These are phyloP conservation scores for Ophiostoma piceae DNA, from an alignment of 2,329 filamentous ascomycete species.

Conservation along the genomic window DNA sequence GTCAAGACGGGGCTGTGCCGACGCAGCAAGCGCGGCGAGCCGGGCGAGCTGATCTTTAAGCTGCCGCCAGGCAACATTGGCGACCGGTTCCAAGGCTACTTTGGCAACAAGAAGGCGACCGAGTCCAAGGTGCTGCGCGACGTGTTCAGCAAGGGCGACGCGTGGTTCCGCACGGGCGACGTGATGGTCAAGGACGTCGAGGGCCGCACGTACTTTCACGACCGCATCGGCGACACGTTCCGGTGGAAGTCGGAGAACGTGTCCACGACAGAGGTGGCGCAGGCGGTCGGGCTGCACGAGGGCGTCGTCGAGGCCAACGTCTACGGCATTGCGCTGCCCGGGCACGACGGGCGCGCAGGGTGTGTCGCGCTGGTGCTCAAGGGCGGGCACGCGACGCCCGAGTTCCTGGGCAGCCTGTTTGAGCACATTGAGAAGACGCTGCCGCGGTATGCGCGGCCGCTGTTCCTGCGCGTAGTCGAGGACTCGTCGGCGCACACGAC, in stretches of 20 bases:
- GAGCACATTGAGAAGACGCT: constrained; percentile 52
- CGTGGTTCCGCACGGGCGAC: constrained; percentile 81
- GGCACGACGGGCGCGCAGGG: constrained; percentile 78
- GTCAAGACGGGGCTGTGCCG: constrained; percentile 64
- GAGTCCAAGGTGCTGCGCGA: constrained; percentile 67
- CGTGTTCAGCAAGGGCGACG: constrained; percentile 70
- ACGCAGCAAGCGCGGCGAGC: constrained; percentile 51
- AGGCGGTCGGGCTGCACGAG: constrained; percentile 63
- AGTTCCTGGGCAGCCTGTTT: constrained; percentile 54
- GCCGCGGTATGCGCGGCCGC: constrained; percentile 68
- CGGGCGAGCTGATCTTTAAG: constrained; percentile 71
- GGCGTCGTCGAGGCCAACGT: constrained; percentile 74
- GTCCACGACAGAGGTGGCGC: constrained; percentile 74
- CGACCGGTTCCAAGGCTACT: constrained; percentile 74
- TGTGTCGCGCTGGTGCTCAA: constrained; percentile 51
- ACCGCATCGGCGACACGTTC: constrained; percentile 74
- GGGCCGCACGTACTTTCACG: constrained; percentile 71
- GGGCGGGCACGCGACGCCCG: constrained; percentile 41
- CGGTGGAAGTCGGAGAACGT: constrained; percentile 82
- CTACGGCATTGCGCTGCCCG: constrained; percentile 72
- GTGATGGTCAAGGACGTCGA: constrained; percentile 65
- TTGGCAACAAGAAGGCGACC: constrained; percentile 65
- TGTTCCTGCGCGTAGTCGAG: constrained; percentile 67
- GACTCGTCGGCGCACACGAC: constrained; percentile 59
- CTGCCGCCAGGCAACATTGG: constrained; percentile 60